Conservation (phyloP, 2,329 filamentous ascomycete genomes). For the Penicillium sp. region DNA sequence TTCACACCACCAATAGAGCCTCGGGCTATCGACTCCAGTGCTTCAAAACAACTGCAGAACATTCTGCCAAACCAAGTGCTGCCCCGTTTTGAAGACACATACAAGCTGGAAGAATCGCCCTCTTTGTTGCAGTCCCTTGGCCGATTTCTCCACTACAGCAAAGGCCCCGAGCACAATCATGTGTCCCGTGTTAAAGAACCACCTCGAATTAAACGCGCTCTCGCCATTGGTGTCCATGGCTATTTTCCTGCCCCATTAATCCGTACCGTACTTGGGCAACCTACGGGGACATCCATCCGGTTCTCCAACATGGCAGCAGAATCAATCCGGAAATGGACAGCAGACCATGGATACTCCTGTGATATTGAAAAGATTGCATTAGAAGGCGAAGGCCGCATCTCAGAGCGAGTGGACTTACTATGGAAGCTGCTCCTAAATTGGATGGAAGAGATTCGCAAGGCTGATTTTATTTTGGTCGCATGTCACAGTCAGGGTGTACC, state of each 20-base stretch:
- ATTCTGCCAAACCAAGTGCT: constrained; percentile 50
- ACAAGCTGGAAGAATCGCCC: constrained; percentile 49
- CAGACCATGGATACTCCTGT: constrained; percentile 69
- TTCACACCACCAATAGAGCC: constrained; percentile 25
- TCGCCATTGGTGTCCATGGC: constrained; percentile 93
- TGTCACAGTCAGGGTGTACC: constrained; percentile 96
- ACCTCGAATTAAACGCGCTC: constrained; percentile 75
- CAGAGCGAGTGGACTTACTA: constrained; percentile 83
- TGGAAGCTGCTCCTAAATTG: constrained; percentile 95
- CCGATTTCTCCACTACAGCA: constrained; percentile 51
- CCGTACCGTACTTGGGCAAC: constrained; percentile 88
- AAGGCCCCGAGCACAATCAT: constrained; percentile 64
- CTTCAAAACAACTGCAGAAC: constrained; percentile 38
- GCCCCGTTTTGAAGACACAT: constrained; percentile 50
- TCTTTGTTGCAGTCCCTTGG: constrained; percentile 64
- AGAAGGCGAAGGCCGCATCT: constrained; percentile 91
- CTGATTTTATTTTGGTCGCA: constrained; percentile 88
- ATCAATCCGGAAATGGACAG: constrained; percentile 80
- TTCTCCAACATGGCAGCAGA: constrained; percentile 87
- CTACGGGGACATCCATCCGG: constrained; percentile 90
- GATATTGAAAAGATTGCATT: constrained; percentile 93
- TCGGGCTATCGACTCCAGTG: constrained; percentile 26
- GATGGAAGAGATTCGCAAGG: constrained; percentile 83
- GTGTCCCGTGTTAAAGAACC: constrained; percentile 69
- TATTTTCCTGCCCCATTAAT: constrained; percentile 86